phyloP scores from a whole-genome alignment of 2,329 filamentous ascomycete genomes.

The Fusarium zealandicum region DNA sequence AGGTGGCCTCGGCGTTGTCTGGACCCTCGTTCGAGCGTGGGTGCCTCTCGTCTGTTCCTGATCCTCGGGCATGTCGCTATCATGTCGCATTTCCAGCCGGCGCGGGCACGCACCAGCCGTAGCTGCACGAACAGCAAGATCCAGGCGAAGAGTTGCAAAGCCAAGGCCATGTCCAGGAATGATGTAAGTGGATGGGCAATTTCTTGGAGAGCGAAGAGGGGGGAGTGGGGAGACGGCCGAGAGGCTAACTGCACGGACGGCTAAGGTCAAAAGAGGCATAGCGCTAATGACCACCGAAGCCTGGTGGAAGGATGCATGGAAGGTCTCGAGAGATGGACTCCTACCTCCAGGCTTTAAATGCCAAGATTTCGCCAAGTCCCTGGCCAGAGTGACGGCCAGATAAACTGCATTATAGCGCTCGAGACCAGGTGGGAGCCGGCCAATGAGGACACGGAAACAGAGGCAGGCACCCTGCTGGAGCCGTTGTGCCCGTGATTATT shows the following conservation, averaged over 20 bases:
- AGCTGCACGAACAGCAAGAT: slow-evolving; percentile 20
- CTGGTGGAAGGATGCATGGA: slow-evolving; percentile 42
- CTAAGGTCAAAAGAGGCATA: slow-evolving; percentile 21
- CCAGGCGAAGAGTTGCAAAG: slow-evolving; percentile 13
- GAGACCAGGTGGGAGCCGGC: neutral
- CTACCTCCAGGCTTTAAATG: slow-evolving; percentile 14
- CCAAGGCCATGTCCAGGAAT: slow-evolving; percentile 37
- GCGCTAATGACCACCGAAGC: slow-evolving; percentile 27
- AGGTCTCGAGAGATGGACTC: slow-evolving; percentile 21
- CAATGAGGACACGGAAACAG: slow-evolving; percentile 10
- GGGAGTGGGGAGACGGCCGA: slow-evolving; percentile 35
- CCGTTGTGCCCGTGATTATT: slow-evolving; percentile 24
- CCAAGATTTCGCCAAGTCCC: slow-evolving; percentile 21
- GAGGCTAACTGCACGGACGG: slow-evolving; percentile 16
- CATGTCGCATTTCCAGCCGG: slow-evolving; percentile 18
- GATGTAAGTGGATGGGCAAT: slow-evolving; percentile 41
- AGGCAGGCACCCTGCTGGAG: slow-evolving; percentile 2
- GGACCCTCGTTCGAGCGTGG: slow-evolving; percentile 11
- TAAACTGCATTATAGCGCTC: slow-evolving; percentile 17
- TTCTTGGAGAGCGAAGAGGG: slow-evolving; percentile 22
- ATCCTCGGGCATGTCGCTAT: slow-evolving; percentile 21
- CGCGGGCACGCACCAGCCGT: slow-evolving; percentile 16
- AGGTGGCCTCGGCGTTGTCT: slow-evolving; percentile 16
- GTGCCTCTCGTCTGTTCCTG: slow-evolving; percentile 8
- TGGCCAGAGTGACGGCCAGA: slow-evolving; percentile 22